Evolutionary conservation across 352 stramenopile genomes (phyloP), one percentile per base, ranked within the genome.

Genomic region (Phytophthora boehmeriae): DNA sequence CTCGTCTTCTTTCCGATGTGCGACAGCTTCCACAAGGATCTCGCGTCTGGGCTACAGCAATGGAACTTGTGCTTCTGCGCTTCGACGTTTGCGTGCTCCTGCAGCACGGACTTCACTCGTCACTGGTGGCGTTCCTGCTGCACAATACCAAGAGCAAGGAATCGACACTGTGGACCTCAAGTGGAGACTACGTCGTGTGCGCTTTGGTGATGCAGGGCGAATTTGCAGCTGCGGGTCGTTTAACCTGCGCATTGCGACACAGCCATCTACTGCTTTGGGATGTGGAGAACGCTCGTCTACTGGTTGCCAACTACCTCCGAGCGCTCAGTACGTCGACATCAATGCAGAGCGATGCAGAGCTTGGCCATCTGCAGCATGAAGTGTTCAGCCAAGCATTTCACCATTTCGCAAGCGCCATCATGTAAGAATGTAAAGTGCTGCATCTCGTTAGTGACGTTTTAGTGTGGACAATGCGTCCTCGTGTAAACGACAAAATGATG

Each of bases 241-340:
- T 93, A 5, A 72, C 73, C 0, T 89, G 82, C 41, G 76, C 75
- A 14, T 42, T 90, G 8, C 82, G 77, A 56, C 73, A 77, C 34
- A 66, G 77, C 6, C 79, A 90, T 35, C 78, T 76, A 8, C 63
- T 93, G 61, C 69, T 93, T 2, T 92, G 82, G 78, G 82, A 91
- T 52, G 32, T 80, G 6, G 80, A 89, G 59, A 90, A 78, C 39
- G 80, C 81, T 39, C 81, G 75, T 11, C 64, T 91, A 11, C 39
- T 84, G 59, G 65, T 93, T 8, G 66, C 58, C 25, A 93, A 78
- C 59, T 84, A 78, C 38, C 61, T 93, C 27, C 66, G 55, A 8
- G 55, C 66, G 5, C 63, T 92, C 19, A 61, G 57, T 16, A 44
- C 54, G 17, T 49, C 49, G 13, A 36, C 22, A 66, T 36, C 19